phyloP scores from a whole-genome alignment of 345 rosid species.

The Punica granatum region DNA sequence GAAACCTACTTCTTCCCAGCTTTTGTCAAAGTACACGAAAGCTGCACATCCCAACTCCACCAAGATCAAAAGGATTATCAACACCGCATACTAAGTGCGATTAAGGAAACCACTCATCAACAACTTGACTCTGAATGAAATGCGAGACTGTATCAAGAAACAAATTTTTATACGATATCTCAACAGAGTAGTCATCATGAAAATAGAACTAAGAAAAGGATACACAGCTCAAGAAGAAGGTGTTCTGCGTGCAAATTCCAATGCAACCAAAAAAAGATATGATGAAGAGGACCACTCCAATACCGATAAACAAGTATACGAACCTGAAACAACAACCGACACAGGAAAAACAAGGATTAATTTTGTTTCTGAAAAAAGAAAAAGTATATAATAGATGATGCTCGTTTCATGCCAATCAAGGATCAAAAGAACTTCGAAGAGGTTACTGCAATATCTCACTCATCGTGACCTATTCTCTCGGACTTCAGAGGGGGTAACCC shows the following conservation, averaged over 20 bases:
- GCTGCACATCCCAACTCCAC: constrained; percentile 86
- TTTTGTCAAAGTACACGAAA: constrained; percentile 73
- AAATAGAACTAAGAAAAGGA: constrained; percentile 31
- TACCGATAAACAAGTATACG: constrained; percentile 74
- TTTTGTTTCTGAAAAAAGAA: background rate
- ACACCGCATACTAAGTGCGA: constrained; percentile 51
- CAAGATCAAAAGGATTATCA: constrained; percentile 77
- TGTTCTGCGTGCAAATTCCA: constrained; percentile 57
- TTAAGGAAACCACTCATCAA: constrained; percentile 47
- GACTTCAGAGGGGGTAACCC: too few species aligned
- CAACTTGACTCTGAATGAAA: background rate
- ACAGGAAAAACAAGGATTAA: background rate
- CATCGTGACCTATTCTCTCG: background rate
- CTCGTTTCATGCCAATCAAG: background rate
- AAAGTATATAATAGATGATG: background rate
- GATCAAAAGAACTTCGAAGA: background rate
- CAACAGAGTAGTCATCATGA: background rate
- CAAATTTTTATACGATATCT: background rate
- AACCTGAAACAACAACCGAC: constrained; percentile 53
- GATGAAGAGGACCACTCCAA: constrained; percentile 70
- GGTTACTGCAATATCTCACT: background rate
- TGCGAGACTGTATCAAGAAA: background rate
- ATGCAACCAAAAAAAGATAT: constrained; percentile 85
- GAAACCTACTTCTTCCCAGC: constrained; percentile 71
- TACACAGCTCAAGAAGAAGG: constrained; percentile 92